phyloP scores from a whole-genome alignment of 2,329 filamentous ascomycete genomes.

The Grosmannia penicillata region DNA sequence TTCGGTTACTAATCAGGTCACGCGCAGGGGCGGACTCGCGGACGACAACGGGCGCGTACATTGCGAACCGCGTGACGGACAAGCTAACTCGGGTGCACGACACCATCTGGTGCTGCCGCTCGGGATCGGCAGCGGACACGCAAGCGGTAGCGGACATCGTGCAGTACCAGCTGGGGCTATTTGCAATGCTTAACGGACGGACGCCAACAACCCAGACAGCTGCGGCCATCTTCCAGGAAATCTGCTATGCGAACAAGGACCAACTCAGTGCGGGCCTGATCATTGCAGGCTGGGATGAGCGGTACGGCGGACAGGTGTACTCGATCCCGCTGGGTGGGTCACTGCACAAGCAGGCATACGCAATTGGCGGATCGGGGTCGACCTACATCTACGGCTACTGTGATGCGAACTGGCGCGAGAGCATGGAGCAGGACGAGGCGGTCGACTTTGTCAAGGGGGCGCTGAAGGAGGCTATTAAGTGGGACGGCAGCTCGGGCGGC shows the following conservation, averaged over 20 bases:
- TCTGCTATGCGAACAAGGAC: slow-evolving; percentile 98
- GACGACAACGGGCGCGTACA: slow-evolving; percentile 95
- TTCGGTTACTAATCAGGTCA: no score
- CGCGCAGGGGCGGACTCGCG: slow-evolving; percentile 75
- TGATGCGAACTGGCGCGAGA: slow-evolving; percentile 88
- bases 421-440: slow-evolving; percentile 84
- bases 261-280: slow-evolving; percentile 86
- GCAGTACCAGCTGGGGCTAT: slow-evolving; percentile 88
- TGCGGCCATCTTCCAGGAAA: slow-evolving; percentile 90
- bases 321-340: slow-evolving; percentile 93
- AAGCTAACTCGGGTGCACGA: slow-evolving; percentile 98
- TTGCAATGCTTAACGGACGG: slow-evolving; percentile 79
- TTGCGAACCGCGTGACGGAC: slow-evolving; percentile 97
- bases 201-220: slow-evolving; percentile 88
- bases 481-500: slow-evolving; percentile 96
- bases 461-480: slow-evolving; percentile 90
- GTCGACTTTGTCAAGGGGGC: slow-evolving; percentile 87
- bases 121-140: slow-evolving; percentile 91
- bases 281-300: slow-evolving; percentile 93
- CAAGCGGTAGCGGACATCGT: slow-evolving; percentile 98
- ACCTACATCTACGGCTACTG: slow-evolving; percentile 99
- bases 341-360: slow-evolving; percentile 90
- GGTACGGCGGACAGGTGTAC: slow-evolving; percentile 93
- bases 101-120: slow-evolving; percentile 99
- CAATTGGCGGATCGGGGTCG: slow-evolving; percentile 91